A percentile compares a stretch with the other conserved stretches of the same genome.
phyloP scores from a whole-genome alignment of 2,329 filamentous ascomycete species.

The Fusarium xylarioides region DNA sequence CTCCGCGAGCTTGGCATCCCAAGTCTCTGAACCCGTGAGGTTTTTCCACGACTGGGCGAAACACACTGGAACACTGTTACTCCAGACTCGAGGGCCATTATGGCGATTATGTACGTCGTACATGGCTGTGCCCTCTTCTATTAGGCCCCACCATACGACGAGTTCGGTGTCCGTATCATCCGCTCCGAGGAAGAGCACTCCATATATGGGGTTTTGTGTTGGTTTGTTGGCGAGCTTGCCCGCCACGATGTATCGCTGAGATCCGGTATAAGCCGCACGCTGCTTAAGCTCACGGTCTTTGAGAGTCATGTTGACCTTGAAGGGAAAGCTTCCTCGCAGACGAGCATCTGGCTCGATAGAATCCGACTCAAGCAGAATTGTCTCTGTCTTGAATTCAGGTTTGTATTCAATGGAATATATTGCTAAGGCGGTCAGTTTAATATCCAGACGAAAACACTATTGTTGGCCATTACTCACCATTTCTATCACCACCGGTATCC shows the following conservation, averaged over 20 bases:
- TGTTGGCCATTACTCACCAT: conserved; percentile 11
- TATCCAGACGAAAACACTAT: not conserved
- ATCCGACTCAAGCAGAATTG: conserved; percentile 38
- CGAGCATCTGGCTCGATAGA: conserved; percentile 34
- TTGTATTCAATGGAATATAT: conserved; percentile 42
- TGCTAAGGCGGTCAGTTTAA: conserved; percentile 24
- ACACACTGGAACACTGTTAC: conserved; percentile 42
- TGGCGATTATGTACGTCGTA: conserved; percentile 38
- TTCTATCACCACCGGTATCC: conserved; percentile 29
- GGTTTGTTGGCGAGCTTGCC: conserved; percentile 35
- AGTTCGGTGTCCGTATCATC: conserved; percentile 38
- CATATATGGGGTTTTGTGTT: conserved; percentile 41
- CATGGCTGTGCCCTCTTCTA: conserved; percentile 40
- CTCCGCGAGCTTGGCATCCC: conserved; percentile 33
- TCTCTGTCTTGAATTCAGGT: conserved; percentile 40
- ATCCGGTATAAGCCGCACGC: conserved; percentile 40
- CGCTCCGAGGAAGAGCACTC: conserved; percentile 38
- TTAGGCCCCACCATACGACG: conserved; percentile 43
- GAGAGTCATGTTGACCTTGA: conserved; percentile 38
- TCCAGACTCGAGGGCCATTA: conserved; percentile 38
- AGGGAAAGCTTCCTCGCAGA: conserved; percentile 39
- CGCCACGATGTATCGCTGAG: conserved; percentile 38
- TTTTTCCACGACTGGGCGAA: conserved; percentile 41
- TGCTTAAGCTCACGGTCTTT: conserved; percentile 36
- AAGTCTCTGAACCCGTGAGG: conserved; percentile 34